Conservation (phyloP, 2,329 filamentous ascomycete species). For the Scolecobasidium constrictum region DNA sequence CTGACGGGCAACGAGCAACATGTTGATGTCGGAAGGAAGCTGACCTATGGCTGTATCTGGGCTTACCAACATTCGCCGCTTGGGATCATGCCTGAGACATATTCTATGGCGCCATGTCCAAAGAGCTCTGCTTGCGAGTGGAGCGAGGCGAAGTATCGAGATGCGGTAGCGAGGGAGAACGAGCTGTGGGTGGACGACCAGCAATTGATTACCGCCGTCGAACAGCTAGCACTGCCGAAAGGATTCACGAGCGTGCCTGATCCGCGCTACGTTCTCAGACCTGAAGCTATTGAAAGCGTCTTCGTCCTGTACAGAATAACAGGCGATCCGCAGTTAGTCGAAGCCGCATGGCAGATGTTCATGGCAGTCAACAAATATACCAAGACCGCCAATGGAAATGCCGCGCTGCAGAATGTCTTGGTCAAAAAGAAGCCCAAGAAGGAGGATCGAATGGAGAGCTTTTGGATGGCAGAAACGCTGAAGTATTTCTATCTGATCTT, state of each 20-base stretch:
- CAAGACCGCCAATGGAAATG: conserved; percentile 33
- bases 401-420: conserved; percentile 32
- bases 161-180: background rate
- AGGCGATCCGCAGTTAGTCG: conserved; percentile 36
- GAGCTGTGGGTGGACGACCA: conserved; percentile 15
- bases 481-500: conserved; percentile 89
- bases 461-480: conserved; percentile 82
- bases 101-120: conserved; percentile 40
- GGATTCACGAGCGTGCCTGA: conserved; percentile 34
- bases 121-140: conserved; percentile 39
- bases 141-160: conserved; percentile 24
- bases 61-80: conserved; percentile 50
- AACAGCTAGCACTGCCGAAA: conserved; percentile 23
- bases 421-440: conserved; percentile 24
- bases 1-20: conserved; percentile 49
- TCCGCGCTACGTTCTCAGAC: conserved; percentile 37
- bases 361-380: conserved; percentile 30
- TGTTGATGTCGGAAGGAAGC: conserved; percentile 50
- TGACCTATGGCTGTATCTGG: conserved; percentile 62
- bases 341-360: conserved; percentile 39
- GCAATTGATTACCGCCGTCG: conserved; percentile 23
- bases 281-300: conserved; percentile 51
- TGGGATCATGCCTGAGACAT: conserved; percentile 56
- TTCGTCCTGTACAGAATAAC: conserved; percentile 51
- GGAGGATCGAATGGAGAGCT: conserved; percentile 48